Percentiles rank a stretch among this genome's conserved stretches.
Evolutionary conservation across 2,329 filamentous ascomycete species (phyloP).

Genomic region (Claviceps capensis): DNA sequence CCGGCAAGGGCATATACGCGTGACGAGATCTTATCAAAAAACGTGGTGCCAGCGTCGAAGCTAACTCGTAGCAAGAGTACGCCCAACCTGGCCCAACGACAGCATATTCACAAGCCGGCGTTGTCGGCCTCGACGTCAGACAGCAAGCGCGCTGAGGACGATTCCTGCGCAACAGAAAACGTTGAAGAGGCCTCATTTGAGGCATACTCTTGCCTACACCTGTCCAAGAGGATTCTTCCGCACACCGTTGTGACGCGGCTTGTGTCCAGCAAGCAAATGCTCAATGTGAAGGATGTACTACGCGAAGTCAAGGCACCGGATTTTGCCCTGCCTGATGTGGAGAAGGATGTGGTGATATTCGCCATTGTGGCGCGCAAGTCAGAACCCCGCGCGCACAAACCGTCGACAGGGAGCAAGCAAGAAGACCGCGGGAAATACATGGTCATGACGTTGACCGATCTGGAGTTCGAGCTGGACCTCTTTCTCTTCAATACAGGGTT

Average conservation of each 20-base stretch:
- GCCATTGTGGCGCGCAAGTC: slow-evolving; percentile 84
- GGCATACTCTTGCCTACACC: slow-evolving; percentile 70
- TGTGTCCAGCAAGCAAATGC: slow-evolving; percentile 62
- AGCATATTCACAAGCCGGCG: slow-evolving; percentile 9
- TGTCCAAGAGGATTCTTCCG: slow-evolving; percentile 70
- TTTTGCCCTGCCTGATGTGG: slow-evolving; percentile 67
- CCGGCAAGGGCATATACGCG: slow-evolving; percentile 43
- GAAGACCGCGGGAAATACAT: slow-evolving; percentile 74
- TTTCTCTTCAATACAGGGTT: slow-evolving; percentile 89
- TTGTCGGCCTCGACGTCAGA: slow-evolving; percentile 1
- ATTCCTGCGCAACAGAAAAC: slow-evolving; percentile 9
- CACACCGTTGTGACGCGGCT: slow-evolving; percentile 69
- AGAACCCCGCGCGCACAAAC: slow-evolving; percentile 51
- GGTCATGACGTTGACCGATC: slow-evolving; percentile 74
- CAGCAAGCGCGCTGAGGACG: slow-evolving; percentile 2
- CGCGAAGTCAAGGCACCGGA: slow-evolving; percentile 69
- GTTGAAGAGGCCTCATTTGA: slow-evolving; percentile 50
- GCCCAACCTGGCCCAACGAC: slow-evolving; percentile 15
- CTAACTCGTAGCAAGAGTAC: slow-evolving; percentile 31
- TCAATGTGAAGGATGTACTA: slow-evolving; percentile 68
- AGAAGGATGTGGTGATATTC: slow-evolving; percentile 81
- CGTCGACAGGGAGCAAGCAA: slow-evolving; percentile 27
- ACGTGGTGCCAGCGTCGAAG: slow-evolving; percentile 11
- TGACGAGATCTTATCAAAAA: slow-evolving; percentile 41
- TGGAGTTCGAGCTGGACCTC: slow-evolving; percentile 82